These are phyloP conservation scores for Lentinula edodes DNA, from an alignment of 768 basidiomycete species.

Conservation along the genomic window DNA sequence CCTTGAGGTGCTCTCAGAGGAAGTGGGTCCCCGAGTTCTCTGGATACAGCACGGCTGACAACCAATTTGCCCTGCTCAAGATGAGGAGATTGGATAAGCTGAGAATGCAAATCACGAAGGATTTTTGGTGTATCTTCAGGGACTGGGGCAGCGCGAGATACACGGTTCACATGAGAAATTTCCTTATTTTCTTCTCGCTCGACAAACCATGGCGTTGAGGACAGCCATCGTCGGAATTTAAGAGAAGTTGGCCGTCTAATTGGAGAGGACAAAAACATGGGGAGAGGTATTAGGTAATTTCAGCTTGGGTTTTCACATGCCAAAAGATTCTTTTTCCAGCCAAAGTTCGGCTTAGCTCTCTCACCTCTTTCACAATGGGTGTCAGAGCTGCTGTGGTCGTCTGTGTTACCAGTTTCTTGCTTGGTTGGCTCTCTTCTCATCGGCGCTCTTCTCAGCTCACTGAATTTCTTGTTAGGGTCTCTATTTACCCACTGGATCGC, in stretches of 20 bases:
- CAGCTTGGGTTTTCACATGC: not conserved
- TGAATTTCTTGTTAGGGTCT: slow-evolving; percentile 41
- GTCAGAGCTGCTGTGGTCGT: slow-evolving; percentile 71
- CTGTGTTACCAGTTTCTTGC: slow-evolving; percentile 72
- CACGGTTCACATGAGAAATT: slow-evolving; percentile 15
- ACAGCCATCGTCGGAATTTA: slow-evolving; percentile 8
- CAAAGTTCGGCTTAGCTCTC: not conserved
- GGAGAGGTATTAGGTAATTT: not conserved
- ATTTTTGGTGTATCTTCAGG: slow-evolving; percentile 49
- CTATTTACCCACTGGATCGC: slow-evolving; percentile 91
- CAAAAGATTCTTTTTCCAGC: not conserved
- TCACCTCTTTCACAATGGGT: slow-evolving; percentile 41
- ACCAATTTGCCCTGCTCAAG: slow-evolving; percentile 56
- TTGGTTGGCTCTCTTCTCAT: slow-evolving; percentile 43
- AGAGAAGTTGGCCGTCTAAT: not conserved
- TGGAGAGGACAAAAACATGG: not conserved
- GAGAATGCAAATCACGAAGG: slow-evolving; percentile 50
- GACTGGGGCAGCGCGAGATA: slow-evolving; percentile 31
- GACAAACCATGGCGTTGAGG: slow-evolving; percentile 61
- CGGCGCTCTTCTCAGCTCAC: not conserved
- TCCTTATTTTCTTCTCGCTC: slow-evolving; percentile 34
- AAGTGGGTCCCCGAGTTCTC: slow-evolving; percentile 43
- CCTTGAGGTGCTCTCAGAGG: slow-evolving; percentile 57
- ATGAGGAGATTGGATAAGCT: slow-evolving; percentile 58
- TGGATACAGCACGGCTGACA: slow-evolving; percentile 42